Conservation (phyloP, 2,329 filamentous ascomycete species). For the Aspergillus brasiliensis region DNA sequence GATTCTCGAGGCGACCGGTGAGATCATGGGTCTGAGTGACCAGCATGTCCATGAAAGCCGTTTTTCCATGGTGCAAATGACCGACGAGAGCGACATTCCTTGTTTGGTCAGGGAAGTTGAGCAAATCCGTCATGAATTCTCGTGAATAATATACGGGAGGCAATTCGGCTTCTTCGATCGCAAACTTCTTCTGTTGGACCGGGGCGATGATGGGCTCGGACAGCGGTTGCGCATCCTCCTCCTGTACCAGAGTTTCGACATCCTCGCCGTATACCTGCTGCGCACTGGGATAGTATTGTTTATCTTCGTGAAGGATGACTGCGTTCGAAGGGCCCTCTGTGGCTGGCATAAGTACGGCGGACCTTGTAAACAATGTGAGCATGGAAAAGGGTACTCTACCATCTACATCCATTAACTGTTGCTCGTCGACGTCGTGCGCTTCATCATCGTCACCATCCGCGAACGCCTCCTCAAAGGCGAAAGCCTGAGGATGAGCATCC, state of each 20-base stretch:
- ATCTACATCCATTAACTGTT: conserved; percentile 93
- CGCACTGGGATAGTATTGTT: conserved; percentile 98
- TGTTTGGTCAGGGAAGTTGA: conserved; percentile 94
- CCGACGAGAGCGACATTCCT: conserved; percentile 90
- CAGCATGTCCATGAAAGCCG: conserved; percentile 96
- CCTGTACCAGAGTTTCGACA: conserved; percentile 93
- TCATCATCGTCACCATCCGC: conserved; percentile 63
- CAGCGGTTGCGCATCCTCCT: conserved; percentile 93
- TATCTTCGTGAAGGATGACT: conserved; percentile 97
- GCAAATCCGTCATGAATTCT: conserved; percentile 90
- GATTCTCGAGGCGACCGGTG: conserved; percentile 73
- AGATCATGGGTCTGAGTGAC: conserved; percentile 95
- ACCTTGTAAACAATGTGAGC: background rate
- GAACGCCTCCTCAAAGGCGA: conserved; percentile 72
- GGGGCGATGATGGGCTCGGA: conserved; percentile 92
- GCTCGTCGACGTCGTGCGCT: conserved; percentile 64
- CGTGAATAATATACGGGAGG: conserved; percentile 86
- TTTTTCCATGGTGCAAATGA: conserved; percentile 96
- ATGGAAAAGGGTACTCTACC: conserved; percentile 51
- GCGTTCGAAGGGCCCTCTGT: conserved; percentile 90
- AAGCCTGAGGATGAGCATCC: conserved; percentile 75
- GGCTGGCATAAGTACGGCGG: conserved; percentile 26
- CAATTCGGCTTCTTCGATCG: conserved; percentile 86
- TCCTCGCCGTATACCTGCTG: conserved; percentile 92
- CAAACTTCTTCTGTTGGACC: conserved; percentile 93